A percentile compares a stretch with the other conserved stretches of the same genome.
These are phyloP conservation scores for Monosporascus sp. DNA, from an alignment of 2,329 filamentous ascomycete species.

Conservation along the genomic window DNA sequence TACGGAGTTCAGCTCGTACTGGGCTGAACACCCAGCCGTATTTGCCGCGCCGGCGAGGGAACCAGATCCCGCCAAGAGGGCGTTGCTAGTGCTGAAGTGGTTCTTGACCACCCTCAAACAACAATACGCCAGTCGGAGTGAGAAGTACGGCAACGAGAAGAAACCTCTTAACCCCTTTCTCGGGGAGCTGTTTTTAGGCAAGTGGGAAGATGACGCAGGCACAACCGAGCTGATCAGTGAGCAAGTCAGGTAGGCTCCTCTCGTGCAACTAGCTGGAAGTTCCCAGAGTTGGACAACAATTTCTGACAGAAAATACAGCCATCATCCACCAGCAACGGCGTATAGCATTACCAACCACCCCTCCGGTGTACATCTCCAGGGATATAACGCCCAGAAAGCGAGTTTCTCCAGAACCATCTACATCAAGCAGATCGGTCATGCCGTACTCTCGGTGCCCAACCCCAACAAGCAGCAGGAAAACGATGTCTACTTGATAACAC, in stretches of 20 bases:
- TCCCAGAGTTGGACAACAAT: too few species aligned
- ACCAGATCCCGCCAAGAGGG: constrained; percentile 35
- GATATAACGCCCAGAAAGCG: constrained; percentile 48
- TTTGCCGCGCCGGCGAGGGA: constrained; percentile 44
- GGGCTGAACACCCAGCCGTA: constrained; percentile 42
- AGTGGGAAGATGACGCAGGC: constrained; percentile 27
- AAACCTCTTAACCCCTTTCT: constrained; percentile 51
- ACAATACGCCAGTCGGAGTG: constrained; percentile 40
- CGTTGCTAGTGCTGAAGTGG: constrained; percentile 42
- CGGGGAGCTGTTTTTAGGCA: constrained; percentile 42
- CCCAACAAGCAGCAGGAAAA: constrained; percentile 28
- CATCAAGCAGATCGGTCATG: constrained; percentile 46
- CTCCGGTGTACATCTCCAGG: constrained; percentile 41
- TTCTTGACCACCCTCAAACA: constrained; percentile 43
- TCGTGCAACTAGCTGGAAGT: neutral
- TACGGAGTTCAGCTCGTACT: constrained; percentile 46
- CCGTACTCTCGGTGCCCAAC: constrained; percentile 42
- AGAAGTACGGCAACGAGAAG: constrained; percentile 42
- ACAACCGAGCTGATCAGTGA: constrained; percentile 33
- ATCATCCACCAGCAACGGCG: constrained; percentile 49
- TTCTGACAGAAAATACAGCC: constrained; percentile 24
- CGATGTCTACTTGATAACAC: constrained; percentile 44
- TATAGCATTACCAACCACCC: constrained; percentile 41
- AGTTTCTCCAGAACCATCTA: constrained; percentile 45
- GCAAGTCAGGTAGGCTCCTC: constrained; percentile 35